phyloP scores from a whole-genome alignment of 352 stramenopile genomes.

The Globisporangium parvum region DNA sequence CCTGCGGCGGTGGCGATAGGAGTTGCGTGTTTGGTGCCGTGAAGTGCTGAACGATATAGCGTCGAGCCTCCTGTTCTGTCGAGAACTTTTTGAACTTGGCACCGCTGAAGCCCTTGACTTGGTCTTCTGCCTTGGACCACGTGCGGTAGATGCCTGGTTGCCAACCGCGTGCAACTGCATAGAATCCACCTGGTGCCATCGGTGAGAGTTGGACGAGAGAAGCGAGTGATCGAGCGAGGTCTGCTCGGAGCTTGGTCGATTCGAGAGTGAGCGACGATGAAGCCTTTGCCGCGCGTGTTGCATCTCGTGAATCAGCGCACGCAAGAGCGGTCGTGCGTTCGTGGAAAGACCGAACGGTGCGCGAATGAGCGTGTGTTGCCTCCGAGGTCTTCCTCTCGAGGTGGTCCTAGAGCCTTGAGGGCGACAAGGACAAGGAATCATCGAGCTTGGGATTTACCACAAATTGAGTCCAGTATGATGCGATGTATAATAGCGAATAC shows the following conservation, averaged over 20 bases:
- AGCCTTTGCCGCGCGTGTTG: no score
- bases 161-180: conserved; percentile 51
- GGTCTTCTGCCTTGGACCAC: conserved; percentile 34
- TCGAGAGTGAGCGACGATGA: not conserved
- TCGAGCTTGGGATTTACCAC: no score
- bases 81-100: conserved; percentile 62
- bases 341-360: no score
- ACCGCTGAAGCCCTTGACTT: conserved; percentile 51
- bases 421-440: no score
- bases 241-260: not conserved
- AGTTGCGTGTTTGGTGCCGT: not conserved
- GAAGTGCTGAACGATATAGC: conserved; percentile 27
- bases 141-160: conserved; percentile 42
- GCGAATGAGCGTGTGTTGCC: no score
- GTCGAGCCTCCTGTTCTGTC: conserved; percentile 33
- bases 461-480: no score
- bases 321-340: no score
- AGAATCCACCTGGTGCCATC: conserved; percentile 22
- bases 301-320: no score
- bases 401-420: no score
- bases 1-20: not conserved
- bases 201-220: not conserved
- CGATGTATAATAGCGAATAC: no score
- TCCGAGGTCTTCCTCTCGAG: no score
- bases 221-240: not conserved